phyloP scores from a whole-genome alignment of 768 basidiomycete genomes.

The Auriculariales sp. region DNA sequence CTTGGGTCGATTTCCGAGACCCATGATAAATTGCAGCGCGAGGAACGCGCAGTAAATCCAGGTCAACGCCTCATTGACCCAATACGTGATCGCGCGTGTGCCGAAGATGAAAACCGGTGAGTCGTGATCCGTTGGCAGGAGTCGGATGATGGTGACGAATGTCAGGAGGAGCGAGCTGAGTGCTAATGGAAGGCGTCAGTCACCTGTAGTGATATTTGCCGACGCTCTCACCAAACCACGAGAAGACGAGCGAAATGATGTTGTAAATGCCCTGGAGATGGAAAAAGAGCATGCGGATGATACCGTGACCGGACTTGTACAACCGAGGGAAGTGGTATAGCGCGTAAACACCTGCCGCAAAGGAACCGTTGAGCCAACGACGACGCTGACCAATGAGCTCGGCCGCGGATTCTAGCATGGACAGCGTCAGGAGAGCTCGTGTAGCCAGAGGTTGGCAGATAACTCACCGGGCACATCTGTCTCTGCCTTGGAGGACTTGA shows the following conservation, averaged over 20 bases:
- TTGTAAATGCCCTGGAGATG: slow-evolving; percentile 89
- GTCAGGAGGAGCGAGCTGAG: slow-evolving; percentile 87
- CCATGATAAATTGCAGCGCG: slow-evolving; percentile 67
- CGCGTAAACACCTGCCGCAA: slow-evolving; percentile 84
- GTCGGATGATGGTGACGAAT: slow-evolving; percentile 92
- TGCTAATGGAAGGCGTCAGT: too few relatives aligned
- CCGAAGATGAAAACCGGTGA: slow-evolving; percentile 48
- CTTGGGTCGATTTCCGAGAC: slow-evolving; percentile 73
- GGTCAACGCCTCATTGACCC: slow-evolving; percentile 70
- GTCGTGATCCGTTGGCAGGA: slow-evolving; percentile 47
- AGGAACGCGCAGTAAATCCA: slow-evolving; percentile 83
- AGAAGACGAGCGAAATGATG: slow-evolving; percentile 69
- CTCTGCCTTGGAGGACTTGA: slow-evolving; percentile 92
- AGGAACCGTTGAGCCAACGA: slow-evolving; percentile 94
- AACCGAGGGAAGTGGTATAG: slow-evolving; percentile 86
- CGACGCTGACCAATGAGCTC: slow-evolving; percentile 92
- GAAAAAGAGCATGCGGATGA: slow-evolving; percentile 92
- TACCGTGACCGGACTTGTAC: slow-evolving; percentile 75
- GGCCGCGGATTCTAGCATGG: slow-evolving; percentile 48
- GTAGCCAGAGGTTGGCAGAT: too few relatives aligned
- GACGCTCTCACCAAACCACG: too few relatives aligned
- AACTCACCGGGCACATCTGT: slow-evolving; percentile 63
- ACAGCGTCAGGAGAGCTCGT: background rate
- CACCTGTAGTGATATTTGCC: too few relatives aligned
- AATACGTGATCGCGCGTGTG: slow-evolving; percentile 57